Evolutionary conservation across 805 yeast species (phyloP).

Genomic region (Danielia oregonensis): DNA sequence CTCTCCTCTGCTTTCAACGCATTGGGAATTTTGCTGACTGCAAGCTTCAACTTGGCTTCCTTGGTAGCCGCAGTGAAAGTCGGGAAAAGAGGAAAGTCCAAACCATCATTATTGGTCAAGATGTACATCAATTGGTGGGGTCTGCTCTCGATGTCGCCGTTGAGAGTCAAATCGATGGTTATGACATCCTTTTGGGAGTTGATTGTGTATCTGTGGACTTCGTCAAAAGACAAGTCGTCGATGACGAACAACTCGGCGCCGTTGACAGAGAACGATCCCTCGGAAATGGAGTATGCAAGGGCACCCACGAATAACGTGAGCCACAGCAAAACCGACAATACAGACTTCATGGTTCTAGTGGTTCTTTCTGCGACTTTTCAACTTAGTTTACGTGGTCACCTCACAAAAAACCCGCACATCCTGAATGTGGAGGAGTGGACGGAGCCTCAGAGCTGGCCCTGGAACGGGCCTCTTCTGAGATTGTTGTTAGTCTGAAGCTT

Average conservation of each 20-base stretch:
- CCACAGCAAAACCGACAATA: slow-evolving; percentile 13
- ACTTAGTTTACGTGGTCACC: slow-evolving; percentile 3
- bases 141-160: slow-evolving; percentile 13
- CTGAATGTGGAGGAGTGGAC: not conserved
- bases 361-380: not conserved
- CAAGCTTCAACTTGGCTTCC: slow-evolving; percentile 21
- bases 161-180: slow-evolving; percentile 24
- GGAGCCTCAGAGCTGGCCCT: not conserved
- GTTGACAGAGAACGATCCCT: slow-evolving; percentile 28
- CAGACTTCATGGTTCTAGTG: slow-evolving; percentile 18
- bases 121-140: slow-evolving; percentile 36
- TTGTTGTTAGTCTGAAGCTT: too few relatives aligned
- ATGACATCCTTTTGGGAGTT: slow-evolving; percentile 31
- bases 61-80: slow-evolving; percentile 16
- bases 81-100: slow-evolving; percentile 33
- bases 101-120: slow-evolving; percentile 26
- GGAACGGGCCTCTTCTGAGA: too few relatives aligned
- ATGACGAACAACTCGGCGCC: slow-evolving; percentile 17
- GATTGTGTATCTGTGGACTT: slow-evolving; percentile 26
- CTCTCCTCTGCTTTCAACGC: slow-evolving; percentile 31
- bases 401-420: not conserved
- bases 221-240: slow-evolving; percentile 30
- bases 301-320: slow-evolving; percentile 19
- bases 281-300: slow-evolving; percentile 25
- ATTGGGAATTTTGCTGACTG: slow-evolving; percentile 30